Evolutionary conservation across 441 rosid genomes (phyloP).

Genomic region (Bruguiera hainesii): DNA sequence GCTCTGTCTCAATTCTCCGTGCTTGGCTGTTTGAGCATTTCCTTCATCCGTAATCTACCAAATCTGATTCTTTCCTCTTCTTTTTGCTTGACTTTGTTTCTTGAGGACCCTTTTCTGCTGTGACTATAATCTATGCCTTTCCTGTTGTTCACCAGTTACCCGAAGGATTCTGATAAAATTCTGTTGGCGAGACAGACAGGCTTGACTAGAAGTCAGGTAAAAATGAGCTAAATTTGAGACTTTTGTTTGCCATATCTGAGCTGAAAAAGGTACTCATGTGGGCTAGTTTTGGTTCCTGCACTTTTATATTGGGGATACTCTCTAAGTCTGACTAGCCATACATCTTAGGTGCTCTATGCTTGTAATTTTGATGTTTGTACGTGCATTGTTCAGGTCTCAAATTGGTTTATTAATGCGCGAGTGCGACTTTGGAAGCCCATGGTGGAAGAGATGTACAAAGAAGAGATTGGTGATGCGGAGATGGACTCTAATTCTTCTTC

Average conservation of each 20-base stretch:
- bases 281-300: too few species aligned
- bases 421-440: constrained; percentile 97
- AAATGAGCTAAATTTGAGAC: background rate
- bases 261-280: too few species aligned
- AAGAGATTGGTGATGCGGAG: constrained; percentile 68
- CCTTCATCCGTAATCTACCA: constrained; percentile 79
- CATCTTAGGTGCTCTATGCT: too few species aligned
- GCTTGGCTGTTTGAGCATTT: constrained; percentile 99
- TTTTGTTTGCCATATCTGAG: too few species aligned
- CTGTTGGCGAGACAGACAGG: constrained; percentile 97
- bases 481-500: constrained; percentile 72
- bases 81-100: background rate
- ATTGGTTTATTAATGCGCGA: constrained; percentile 94
- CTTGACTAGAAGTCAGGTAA: constrained; percentile 95
- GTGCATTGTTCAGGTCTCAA: constrained; percentile 56
- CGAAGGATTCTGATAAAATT: constrained; percentile 94
- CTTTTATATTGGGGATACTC: too few species aligned
- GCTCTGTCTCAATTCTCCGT: constrained; percentile 86
- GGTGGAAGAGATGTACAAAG: constrained; percentile 98
- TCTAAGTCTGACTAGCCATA: too few species aligned
- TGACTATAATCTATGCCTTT: constrained; percentile 3
- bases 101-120: background rate
- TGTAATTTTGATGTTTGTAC: too few species aligned
- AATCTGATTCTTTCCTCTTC: constrained; percentile 2
- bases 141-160: constrained; percentile 53